These are phyloP conservation scores for Trichoderma asperellum DNA, from an alignment of 2,329 filamentous ascomycete genomes.

Conservation along the genomic window DNA sequence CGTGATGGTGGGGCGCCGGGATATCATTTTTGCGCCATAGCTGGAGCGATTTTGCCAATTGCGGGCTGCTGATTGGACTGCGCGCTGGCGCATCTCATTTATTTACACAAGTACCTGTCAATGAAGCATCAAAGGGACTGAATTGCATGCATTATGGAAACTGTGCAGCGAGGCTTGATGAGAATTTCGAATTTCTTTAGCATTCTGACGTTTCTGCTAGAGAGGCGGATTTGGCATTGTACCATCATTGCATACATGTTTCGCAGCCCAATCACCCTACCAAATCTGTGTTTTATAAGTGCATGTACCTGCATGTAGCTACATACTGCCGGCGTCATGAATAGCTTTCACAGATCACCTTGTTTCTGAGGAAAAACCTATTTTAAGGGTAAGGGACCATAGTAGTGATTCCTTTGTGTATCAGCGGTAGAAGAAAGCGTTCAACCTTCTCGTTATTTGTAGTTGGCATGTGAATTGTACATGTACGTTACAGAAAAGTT, in stretches of 20 bases:
- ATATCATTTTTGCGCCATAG: constrained; percentile 39
- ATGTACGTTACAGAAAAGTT: background rate
- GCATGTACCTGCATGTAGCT: background rate
- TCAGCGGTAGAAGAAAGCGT: background rate
- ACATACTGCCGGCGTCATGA: background rate
- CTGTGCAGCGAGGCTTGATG: background rate
- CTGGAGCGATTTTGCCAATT: constrained; percentile 37
- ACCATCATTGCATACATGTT: background rate
- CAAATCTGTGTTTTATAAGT: background rate
- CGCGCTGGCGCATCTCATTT: background rate
- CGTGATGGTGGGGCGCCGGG: constrained; percentile 39
- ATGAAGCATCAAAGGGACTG: background rate
- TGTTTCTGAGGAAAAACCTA: background rate
- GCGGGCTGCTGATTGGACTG: constrained; percentile 33
- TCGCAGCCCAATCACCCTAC: background rate
- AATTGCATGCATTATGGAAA: background rate
- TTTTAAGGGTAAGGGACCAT: background rate
- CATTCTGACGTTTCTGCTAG: background rate
- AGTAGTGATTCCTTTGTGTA: background rate
- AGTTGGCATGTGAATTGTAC: background rate
- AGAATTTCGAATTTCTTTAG: background rate
- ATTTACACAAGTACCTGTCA: background rate
- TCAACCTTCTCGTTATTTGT: background rate
- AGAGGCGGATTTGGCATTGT: background rate
- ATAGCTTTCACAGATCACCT: background rate